These are phyloP conservation scores for Fusarium guadeloupense DNA, from an alignment of 2,329 filamentous ascomycete genomes.

Conservation along the genomic window DNA sequence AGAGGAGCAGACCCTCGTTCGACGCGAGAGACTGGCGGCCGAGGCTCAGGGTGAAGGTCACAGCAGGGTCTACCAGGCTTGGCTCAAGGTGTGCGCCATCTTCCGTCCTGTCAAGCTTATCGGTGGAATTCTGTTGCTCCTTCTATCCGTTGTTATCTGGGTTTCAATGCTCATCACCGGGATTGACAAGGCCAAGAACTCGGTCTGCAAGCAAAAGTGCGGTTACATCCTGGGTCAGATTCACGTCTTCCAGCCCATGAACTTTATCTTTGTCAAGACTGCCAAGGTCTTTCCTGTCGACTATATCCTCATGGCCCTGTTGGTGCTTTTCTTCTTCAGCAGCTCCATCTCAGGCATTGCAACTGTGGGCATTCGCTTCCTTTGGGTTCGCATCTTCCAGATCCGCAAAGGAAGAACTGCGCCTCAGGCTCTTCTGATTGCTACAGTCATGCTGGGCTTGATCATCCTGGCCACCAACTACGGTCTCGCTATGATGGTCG, in stretches of 20 bases:
- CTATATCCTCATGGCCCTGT: constrained; percentile 85
- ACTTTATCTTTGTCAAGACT: constrained; percentile 81
- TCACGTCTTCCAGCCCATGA: constrained; percentile 94
- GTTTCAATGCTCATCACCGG: constrained; percentile 93
- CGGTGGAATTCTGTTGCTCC: constrained; percentile 79
- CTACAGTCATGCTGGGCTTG: constrained; percentile 88
- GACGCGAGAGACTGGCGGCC: constrained; percentile 85
- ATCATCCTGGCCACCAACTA: constrained; percentile 95
- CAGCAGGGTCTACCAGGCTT: constrained; percentile 75
- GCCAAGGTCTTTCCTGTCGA: constrained; percentile 90
- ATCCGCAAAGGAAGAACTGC: constrained; percentile 89
- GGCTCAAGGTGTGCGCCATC: constrained; percentile 82
- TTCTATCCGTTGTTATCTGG: constrained; percentile 80
- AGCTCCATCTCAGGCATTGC: constrained; percentile 88
- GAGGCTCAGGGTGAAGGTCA: constrained; percentile 83
- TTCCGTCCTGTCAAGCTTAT: constrained; percentile 90
- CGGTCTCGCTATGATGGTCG: constrained; percentile 89
- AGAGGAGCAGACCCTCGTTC: constrained; percentile 90
- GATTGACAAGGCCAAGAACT: constrained; percentile 97
- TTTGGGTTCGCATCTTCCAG: constrained; percentile 93
- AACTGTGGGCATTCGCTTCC: constrained; percentile 89
- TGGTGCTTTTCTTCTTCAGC: constrained; percentile 88
- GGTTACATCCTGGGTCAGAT: constrained; percentile 90
- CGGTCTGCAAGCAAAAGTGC: constrained; percentile 87
- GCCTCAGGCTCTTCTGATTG: constrained; percentile 89